phyloP scores from a whole-genome alignment of 1,284 basidiomycete genomes.

The Neolentinus lepideus region DNA sequence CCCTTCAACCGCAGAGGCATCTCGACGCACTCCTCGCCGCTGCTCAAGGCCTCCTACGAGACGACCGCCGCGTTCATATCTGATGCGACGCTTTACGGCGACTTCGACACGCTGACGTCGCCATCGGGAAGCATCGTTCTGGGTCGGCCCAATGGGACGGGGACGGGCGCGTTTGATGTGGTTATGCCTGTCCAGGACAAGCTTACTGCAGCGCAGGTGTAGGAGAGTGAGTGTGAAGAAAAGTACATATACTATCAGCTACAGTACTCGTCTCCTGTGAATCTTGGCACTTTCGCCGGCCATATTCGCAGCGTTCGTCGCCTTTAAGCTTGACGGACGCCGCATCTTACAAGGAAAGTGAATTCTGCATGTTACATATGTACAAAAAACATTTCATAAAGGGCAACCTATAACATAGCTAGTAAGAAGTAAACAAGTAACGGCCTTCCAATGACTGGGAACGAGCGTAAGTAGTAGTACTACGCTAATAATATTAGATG shows the following conservation, averaged over 20 bases:
- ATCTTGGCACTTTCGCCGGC: too few species aligned
- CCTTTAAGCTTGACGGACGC: too few species aligned
- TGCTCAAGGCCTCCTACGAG: slow-evolving; percentile 97
- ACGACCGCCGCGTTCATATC: slow-evolving; percentile 95
- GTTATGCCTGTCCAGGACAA: slow-evolving; percentile 42
- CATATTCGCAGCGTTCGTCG: too few species aligned
- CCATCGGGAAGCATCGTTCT: slow-evolving; percentile 92
- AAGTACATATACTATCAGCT: neutral
- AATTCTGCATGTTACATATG: neutral
- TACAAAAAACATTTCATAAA: neutral
- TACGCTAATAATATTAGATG: too few species aligned
- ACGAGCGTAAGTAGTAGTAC: too few species aligned
- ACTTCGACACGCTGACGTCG: slow-evolving; percentile 87
- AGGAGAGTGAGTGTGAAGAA: neutral
- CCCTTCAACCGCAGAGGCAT: slow-evolving; percentile 98
- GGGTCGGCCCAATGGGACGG: slow-evolving; percentile 76
- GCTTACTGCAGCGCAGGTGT: too few species aligned
- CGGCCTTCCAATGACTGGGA: too few species aligned
- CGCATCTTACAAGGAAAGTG: too few species aligned
- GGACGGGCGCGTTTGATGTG: slow-evolving; percentile 87
- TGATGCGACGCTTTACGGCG: slow-evolving; percentile 90
- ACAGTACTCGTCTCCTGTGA: neutral
- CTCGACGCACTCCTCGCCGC: slow-evolving; percentile 83
- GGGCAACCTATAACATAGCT: neutral
- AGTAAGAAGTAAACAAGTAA: neutral